Percentiles rank a stretch among this genome's conserved stretches.
Evolutionary conservation across 2,329 filamentous ascomycete genomes (phyloP).

Genomic region (Venturia effusa): DNA sequence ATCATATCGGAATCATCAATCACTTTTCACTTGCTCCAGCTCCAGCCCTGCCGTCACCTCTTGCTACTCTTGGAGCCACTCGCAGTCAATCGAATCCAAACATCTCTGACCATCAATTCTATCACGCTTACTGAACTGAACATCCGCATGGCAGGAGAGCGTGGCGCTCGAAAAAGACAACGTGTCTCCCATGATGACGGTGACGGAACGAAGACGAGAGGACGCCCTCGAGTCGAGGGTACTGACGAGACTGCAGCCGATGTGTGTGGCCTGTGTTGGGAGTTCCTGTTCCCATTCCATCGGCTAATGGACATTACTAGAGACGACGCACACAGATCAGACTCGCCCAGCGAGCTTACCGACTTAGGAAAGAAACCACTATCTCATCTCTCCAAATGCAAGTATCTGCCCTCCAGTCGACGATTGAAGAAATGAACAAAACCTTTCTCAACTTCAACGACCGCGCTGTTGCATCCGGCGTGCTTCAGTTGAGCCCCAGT

Average conservation of each 20-base stretch:
- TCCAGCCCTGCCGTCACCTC: background rate
- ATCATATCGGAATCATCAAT: constrained; percentile 2
- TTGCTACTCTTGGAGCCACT: background rate
- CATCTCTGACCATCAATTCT: background rate
- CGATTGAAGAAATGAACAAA: constrained; percentile 63
- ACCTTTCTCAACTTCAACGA: constrained; percentile 59
- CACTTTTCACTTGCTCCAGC: background rate
- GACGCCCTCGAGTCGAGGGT: constrained; percentile 64
- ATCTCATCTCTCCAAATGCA: constrained; percentile 62
- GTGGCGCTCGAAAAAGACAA: constrained; percentile 8
- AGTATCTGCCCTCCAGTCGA: constrained; percentile 56
- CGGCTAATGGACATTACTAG: constrained; percentile 28
- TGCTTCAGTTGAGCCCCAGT: constrained; percentile 46
- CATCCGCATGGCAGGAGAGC: background rate
- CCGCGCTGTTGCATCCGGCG: constrained; percentile 45
- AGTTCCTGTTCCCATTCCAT: background rate
- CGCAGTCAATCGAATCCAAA: background rate
- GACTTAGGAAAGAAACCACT: constrained; percentile 72
- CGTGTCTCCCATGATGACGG: constrained; percentile 14
- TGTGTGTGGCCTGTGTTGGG: constrained; percentile 44
- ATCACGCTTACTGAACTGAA: background rate
- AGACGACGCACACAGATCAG: constrained; percentile 80
- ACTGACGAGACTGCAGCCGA: constrained; percentile 68
- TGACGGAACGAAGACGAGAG: constrained; percentile 47
- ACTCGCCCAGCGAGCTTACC: constrained; percentile 74